A percentile compares a stretch with the other conserved stretches of the same genome.
phyloP scores from a whole-genome alignment of 2,329 filamentous ascomycete genomes.

The Canariomyces notabilis region DNA sequence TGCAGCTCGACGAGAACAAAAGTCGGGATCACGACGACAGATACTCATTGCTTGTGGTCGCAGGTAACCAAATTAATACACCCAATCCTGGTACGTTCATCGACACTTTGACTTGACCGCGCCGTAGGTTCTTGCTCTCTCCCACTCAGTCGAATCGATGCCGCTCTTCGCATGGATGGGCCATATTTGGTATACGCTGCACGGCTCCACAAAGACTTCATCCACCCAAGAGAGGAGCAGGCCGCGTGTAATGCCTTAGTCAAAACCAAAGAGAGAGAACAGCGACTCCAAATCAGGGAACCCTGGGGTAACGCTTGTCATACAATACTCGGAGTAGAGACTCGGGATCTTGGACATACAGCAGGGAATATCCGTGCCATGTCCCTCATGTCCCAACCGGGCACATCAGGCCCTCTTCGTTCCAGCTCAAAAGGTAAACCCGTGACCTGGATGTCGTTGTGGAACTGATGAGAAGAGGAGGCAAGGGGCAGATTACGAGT shows the following conservation, averaged over 20 bases:
- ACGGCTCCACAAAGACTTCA: too few species aligned
- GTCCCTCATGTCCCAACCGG: too few species aligned
- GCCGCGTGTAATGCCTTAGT: background rate
- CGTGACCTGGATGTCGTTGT: background rate
- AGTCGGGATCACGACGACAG: slow-evolving; percentile 3
- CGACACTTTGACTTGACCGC: too few species aligned
- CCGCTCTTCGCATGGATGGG: background rate
- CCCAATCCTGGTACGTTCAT: background rate
- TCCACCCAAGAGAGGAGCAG: background rate
- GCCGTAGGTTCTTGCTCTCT: too few species aligned
- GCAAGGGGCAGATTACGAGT: background rate
- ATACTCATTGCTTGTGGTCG: slow-evolving; percentile 3
- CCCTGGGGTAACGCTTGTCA: background rate
- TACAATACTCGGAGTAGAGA: too few species aligned
- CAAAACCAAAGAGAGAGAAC: background rate
- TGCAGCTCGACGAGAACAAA: background rate
- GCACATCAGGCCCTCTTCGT: too few species aligned
- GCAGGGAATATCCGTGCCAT: too few species aligned
- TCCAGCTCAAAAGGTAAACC: too few species aligned
- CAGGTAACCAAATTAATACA: slow-evolving; percentile 9
- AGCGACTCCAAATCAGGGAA: background rate
- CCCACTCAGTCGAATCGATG: too few species aligned
- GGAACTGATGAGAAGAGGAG: background rate
- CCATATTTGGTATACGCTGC: background rate
- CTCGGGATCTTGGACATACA: too few species aligned